Conservation (phyloP, 2,329 filamentous ascomycete species). For the Pseudohalonectria lignicola region DNA sequence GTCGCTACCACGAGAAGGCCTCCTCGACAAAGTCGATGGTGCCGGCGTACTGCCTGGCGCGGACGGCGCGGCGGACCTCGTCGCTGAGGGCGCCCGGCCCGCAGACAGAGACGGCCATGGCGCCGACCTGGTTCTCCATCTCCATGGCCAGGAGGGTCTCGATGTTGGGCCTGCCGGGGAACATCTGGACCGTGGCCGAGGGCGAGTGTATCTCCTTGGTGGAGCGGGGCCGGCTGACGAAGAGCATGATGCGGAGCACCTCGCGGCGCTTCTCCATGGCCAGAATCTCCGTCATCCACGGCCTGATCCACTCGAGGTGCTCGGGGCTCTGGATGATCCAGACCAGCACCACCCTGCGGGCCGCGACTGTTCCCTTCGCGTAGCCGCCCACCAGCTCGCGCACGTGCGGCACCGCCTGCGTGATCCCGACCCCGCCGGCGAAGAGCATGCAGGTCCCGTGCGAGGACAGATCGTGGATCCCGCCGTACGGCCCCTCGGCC, state of each 20-base stretch:
- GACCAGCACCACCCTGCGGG: conserved; percentile 61
- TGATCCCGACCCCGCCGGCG: conserved; percentile 72
- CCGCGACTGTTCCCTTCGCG: conserved; percentile 57
- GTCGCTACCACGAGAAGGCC: conserved; percentile 55
- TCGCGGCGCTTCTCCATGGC: conserved; percentile 65
- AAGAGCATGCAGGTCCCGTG: conserved; percentile 73
- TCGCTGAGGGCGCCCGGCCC: conserved; percentile 65
- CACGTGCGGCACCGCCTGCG: conserved; percentile 67
- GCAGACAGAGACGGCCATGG: conserved; percentile 64
- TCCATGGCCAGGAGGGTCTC: conserved; percentile 61
- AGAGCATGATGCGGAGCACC: conserved; percentile 65
- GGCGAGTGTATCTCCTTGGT: conserved; percentile 76
- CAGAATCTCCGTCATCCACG: conserved; percentile 74
- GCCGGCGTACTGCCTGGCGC: conserved; percentile 50
- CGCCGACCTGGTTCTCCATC: conserved; percentile 63
- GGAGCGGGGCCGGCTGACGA: conserved; percentile 62
- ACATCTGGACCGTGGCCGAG: conserved; percentile 71
- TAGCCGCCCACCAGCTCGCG: conserved; percentile 61
- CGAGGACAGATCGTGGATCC: conserved; percentile 57
- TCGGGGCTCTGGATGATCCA: conserved; percentile 74
- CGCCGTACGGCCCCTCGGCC: conserved; percentile 70
- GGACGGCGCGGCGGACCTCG: conserved; percentile 58
- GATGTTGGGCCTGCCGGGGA: conserved; percentile 67
- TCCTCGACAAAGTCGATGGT: conserved; percentile 73
- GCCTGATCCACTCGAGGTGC: conserved; percentile 73